Evolutionary conservation across 192 early-diverging fungal genomes (phyloP), one percentile per base, ranked within the genome.

Genomic region (Paraglomus occultum): DNA sequence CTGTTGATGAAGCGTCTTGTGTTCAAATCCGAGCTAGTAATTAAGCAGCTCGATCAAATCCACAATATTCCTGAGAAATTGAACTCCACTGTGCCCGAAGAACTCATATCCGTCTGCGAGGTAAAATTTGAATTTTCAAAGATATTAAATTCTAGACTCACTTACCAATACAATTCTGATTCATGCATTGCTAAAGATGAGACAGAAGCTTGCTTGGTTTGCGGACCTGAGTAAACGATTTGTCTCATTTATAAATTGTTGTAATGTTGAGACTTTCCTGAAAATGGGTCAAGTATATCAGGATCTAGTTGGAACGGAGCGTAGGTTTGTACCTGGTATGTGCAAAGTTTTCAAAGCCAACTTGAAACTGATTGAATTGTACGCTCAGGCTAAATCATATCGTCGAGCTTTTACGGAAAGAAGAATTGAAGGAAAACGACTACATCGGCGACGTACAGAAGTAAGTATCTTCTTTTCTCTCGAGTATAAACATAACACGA

Each of bases 21-120:
- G 15, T 94, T 91, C 80, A 98, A 98, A 77, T 74, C 89, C 4
- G 86, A 90, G 42, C 75, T 96, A 20, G 80, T 90, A 64, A 84
- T 85, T 69, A 84, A 83, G 65, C 89, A 93, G 74, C 74, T 92
- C 51, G 89, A 92, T 64, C 85, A 83, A 64, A 79, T 77, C 39
- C 76, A 83, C 51, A 67, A 76, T 23, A 77, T 82, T 31, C 77
- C 84, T 42, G 87, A 89, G 61, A 88, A 89, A 82, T 84, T 44
- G 71, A 82, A 38, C 75, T 80, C 51, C 69, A 78, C 55, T 20
- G 76, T 89, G 14, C 77, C 84, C 0, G 76, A 84, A 40, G 78
- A 82, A 54, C 83, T 87, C 53, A 80, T 85, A 0, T 68, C 82
- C 12, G 73, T 84, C 53, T 87, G 83, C 47, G 85, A 84, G 44